These are phyloP conservation scores for Malus sylvestris DNA, from an alignment of 306 rosid species.

Conservation along the genomic window DNA sequence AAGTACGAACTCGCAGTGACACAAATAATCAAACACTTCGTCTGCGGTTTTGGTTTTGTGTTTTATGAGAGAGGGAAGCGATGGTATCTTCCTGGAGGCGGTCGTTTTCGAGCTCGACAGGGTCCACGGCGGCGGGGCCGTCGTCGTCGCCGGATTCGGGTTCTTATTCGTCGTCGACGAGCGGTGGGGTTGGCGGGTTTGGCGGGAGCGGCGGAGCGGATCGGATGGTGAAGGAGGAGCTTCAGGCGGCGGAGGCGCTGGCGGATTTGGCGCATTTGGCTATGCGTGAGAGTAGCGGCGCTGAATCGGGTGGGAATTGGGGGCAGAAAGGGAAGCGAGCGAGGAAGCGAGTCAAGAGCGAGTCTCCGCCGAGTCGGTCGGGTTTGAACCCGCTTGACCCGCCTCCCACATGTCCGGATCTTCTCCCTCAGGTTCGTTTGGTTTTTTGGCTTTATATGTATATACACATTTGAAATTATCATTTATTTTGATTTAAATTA, in stretches of 20 bases:
- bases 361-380: constrained; percentile 38
- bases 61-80: background rate
- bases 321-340: constrained; percentile 29
- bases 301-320: constrained; percentile 27
- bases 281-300: constrained; percentile 29
- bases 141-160: background rate
- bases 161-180: background rate
- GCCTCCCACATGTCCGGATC: constrained; percentile 28
- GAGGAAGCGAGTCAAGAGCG: constrained; percentile 32
- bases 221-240: constrained; percentile 56
- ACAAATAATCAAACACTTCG: background rate
- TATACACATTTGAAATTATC: background rate
- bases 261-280: constrained; percentile 68
- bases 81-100: constrained; percentile 32
- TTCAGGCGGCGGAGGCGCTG: constrained; percentile 93
- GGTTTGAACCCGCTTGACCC: constrained; percentile 19
- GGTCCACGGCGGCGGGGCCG: constrained; percentile 12
- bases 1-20: background rate
- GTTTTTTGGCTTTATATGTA: background rate
- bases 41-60: background rate
- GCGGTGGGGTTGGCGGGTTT: constrained; percentile 1
- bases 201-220: constrained; percentile 25
- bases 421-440: constrained; percentile 30
- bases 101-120: constrained; percentile 20
- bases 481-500: background rate